A percentile compares a stretch with the other conserved stretches of the same genome.
These are phyloP conservation scores for Boletus rubescentipes DNA, from an alignment of 768 basidiomycete genomes.

Conservation along the genomic window DNA sequence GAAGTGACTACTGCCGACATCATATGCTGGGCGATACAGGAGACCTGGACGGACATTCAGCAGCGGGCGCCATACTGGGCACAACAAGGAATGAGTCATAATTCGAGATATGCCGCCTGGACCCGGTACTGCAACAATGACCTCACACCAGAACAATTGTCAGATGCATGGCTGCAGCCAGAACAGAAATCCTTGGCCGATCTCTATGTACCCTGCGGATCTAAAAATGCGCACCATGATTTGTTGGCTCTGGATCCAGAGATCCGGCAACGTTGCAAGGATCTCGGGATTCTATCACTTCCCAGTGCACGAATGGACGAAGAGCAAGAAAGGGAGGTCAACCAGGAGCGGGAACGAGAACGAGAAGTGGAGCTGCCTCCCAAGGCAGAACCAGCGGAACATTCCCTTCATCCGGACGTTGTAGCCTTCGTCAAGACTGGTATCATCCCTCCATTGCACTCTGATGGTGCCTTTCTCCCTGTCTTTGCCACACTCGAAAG, in stretches of 20 bases:
- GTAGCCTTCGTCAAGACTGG: too few species aligned
- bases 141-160: background rate
- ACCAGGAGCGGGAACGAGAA: too few species aligned
- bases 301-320: too few species aligned
- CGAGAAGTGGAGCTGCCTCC: slow-evolving; percentile 37
- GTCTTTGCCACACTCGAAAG: slow-evolving; percentile 7
- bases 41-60: too few species aligned
- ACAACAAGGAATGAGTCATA: slow-evolving; percentile 27
- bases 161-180: background rate
- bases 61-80: too few species aligned
- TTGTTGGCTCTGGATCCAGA: slow-evolving; percentile 18
- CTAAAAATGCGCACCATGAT: background rate
- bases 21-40: too few species aligned
- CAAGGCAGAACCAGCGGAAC: slow-evolving; percentile 12
- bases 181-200: too few species aligned
- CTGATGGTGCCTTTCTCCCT: slow-evolving; percentile 20
- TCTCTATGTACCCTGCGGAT: background rate
- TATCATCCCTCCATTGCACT: background rate
- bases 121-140: background rate
- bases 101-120: slow-evolving; percentile 9
- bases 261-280: too few species aligned
- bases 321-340: too few species aligned
- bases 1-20: slow-evolving; percentile 6
- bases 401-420: too few species aligned
- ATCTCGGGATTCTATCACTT: too few species aligned